Evolutionary conservation across 139 green algal species (phyloP).

Genomic region (Chlamydomonas applanata): DNA sequence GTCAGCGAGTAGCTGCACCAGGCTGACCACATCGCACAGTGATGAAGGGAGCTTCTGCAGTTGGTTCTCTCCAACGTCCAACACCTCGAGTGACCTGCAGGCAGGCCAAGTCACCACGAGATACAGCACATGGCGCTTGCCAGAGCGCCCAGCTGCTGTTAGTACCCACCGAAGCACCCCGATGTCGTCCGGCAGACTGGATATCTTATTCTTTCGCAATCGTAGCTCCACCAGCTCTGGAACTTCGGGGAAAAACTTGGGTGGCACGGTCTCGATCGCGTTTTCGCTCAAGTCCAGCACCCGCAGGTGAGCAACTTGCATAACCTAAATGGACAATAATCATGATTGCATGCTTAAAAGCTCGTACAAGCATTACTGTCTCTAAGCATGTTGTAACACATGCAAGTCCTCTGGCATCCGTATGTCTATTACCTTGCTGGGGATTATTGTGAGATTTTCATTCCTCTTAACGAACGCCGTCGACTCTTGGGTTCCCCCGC

Average conservation of each 20-base stretch:
- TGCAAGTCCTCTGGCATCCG: background rate
- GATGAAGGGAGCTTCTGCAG: background rate
- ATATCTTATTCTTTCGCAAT: constrained; percentile 10
- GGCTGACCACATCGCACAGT: background rate
- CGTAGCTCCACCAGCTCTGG: background rate
- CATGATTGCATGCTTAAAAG: background rate
- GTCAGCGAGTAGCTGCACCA: background rate
- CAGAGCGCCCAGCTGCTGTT: background rate
- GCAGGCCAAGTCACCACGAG: background rate
- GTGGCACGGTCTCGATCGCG: background rate
- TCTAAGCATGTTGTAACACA: background rate
- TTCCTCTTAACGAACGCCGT: no score
- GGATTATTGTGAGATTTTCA: background rate
- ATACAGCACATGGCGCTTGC: background rate
- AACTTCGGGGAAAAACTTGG: background rate
- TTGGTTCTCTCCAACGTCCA: constrained; percentile 16
- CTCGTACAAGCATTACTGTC: no score
- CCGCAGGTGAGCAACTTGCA: background rate
- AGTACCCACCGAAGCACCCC: background rate
- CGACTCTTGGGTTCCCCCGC: no score
- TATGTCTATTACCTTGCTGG: background rate
- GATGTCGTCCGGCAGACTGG: constrained; percentile 15
- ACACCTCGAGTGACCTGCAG: background rate
- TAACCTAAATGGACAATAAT: background rate
- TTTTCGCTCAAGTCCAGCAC: constrained; percentile 15